Percentiles rank a stretch among this genome's conserved stretches.
phyloP scores from a whole-genome alignment of 768 basidiomycete genomes.

The Mycena sanguinolenta region DNA sequence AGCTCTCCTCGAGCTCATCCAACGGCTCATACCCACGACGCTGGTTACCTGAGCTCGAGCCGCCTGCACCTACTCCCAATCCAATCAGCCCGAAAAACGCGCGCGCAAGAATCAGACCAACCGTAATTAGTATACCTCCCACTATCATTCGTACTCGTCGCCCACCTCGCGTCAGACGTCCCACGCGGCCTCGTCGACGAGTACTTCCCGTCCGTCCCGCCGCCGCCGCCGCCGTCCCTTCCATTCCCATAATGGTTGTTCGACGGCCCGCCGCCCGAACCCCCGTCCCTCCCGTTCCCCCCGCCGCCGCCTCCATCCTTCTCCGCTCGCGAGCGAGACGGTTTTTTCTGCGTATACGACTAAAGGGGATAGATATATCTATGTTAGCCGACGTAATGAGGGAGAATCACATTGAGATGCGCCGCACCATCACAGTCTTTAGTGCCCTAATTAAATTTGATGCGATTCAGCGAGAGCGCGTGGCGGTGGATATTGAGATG shows the following conservation, averaged over 20 bases:
- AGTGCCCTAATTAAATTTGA: constrained; percentile 74
- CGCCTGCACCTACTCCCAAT: background rate
- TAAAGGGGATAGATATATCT: constrained; percentile 42
- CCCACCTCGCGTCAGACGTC: constrained; percentile 79
- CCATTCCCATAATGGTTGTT: background rate
- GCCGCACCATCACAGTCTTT: constrained; percentile 85
- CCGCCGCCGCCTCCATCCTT: constrained; percentile 56
- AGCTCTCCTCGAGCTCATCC: background rate
- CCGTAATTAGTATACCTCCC: constrained; percentile 40
- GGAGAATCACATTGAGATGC: constrained; percentile 23
- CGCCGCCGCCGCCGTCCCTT: constrained; percentile 23
- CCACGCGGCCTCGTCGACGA: constrained; percentile 67
- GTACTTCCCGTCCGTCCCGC: constrained; percentile 45
- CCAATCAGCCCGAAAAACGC: background rate
- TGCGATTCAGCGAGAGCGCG: too few species aligned
- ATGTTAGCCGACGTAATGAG: background rate
- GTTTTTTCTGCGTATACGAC: constrained; percentile 86
- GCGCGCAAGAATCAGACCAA: background rate
- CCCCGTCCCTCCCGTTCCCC: constrained; percentile 48
- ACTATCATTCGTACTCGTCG: constrained; percentile 37
- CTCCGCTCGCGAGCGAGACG: constrained; percentile 68
- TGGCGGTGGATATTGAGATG: too few species aligned
- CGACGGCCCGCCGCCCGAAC: constrained; percentile 42
- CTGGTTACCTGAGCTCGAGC: constrained; percentile 1
- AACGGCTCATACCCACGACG: background rate